Evolutionary conservation across 345 rosid species (phyloP).

Genomic region (Hypericum perforatum): DNA sequence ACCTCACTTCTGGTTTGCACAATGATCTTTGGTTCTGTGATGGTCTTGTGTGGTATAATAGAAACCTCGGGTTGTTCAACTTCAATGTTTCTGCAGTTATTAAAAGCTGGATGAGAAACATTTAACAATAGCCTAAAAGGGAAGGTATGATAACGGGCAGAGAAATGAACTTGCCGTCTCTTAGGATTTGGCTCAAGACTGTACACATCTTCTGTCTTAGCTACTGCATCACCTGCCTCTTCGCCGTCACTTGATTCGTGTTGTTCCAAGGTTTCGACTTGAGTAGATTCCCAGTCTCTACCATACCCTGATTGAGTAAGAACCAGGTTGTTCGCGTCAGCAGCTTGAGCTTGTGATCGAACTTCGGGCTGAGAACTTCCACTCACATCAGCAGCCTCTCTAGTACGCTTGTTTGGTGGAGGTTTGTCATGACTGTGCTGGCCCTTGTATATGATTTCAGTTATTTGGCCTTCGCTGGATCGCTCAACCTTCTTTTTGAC

Average conservation of each 20-base stretch:
- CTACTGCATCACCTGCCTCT: slow-evolving; percentile 38
- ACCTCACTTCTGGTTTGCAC: slow-evolving; percentile 98
- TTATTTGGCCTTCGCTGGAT: slow-evolving; percentile 71
- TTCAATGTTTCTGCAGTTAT: slow-evolving; percentile 38
- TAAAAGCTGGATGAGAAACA: slow-evolving; percentile 1
- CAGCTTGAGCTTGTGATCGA: slow-evolving; percentile 21
- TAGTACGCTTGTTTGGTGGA: slow-evolving; percentile 51
- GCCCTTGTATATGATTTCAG: slow-evolving; percentile 90
- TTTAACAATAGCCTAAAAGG: slow-evolving; percentile 1
- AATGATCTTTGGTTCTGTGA: slow-evolving; percentile 76
- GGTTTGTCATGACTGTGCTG: slow-evolving; percentile 84
- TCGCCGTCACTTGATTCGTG: slow-evolving; percentile 37
- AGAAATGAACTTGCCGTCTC: slow-evolving; percentile 41
- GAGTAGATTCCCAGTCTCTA: slow-evolving; percentile 35
- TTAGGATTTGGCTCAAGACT: slow-evolving; percentile 58
- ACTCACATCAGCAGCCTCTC: slow-evolving; percentile 27
- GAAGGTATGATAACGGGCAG: not conserved
- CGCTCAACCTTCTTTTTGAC: slow-evolving; percentile 96
- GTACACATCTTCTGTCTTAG: slow-evolving; percentile 29
- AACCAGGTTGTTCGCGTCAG: slow-evolving; percentile 9
- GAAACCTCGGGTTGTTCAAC: slow-evolving; percentile 29
- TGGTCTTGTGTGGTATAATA: slow-evolving; percentile 51
- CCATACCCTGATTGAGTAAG: slow-evolving; percentile 20
- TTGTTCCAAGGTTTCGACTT: slow-evolving; percentile 20
- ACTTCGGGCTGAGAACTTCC: slow-evolving; percentile 23